Evolutionary conservation across 2,329 filamentous ascomycete species (phyloP).

Genomic region (Neofusicoccum sp.): DNA sequence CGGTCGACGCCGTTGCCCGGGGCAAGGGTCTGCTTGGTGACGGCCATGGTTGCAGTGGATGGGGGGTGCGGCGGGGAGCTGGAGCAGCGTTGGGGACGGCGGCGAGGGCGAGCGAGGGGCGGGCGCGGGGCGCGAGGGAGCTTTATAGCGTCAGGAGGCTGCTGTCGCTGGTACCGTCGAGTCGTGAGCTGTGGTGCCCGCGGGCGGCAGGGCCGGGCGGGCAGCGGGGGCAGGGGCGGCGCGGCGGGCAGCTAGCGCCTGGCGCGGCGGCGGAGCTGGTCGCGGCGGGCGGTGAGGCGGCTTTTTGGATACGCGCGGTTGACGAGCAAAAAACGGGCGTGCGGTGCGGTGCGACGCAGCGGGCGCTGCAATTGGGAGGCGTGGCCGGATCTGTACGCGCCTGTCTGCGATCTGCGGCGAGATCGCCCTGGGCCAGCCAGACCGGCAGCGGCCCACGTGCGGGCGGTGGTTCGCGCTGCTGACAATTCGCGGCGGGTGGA

Average conservation of each 20-base stretch:
- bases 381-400: conserved; percentile 5
- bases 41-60: conserved; percentile 45
- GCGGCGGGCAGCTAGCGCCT: no score
- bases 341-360: background rate
- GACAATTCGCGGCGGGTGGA: no score
- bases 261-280: background rate
- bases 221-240: background rate
- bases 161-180: background rate
- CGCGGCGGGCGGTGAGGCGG: background rate
- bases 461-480: no score
- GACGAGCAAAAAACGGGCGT: conserved; percentile 14
- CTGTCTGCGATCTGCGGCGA: conserved; percentile 9
- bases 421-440: background rate
- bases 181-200: no score
- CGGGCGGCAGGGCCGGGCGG: no score
- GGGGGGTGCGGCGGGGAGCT: background rate
- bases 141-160: background rate
- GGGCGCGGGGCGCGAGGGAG: background rate
- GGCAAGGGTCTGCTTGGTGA: conserved; percentile 64
- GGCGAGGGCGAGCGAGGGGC: no score
- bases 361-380: conserved; percentile 9
- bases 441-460: conserved; percentile 2
- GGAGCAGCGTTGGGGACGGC: background rate
- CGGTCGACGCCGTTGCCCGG: conserved; percentile 61
- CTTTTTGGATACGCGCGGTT: background rate